Percentiles rank a stretch among this genome's conserved stretches.
phyloP scores from a whole-genome alignment of 2,329 filamentous ascomycete species.

The Fusarium guadeloupense region DNA sequence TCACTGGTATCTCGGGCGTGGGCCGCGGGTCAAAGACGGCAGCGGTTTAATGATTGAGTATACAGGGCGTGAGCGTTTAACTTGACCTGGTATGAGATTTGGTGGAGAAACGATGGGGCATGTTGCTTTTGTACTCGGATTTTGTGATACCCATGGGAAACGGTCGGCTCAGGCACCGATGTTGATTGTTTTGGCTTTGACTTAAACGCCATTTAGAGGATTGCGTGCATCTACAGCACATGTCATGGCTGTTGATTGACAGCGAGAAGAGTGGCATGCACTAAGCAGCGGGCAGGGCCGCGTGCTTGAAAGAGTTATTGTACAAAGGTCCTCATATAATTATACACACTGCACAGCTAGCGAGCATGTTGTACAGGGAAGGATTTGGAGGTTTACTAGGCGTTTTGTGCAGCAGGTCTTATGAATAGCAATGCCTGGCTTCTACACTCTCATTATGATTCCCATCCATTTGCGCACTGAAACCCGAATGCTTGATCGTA shows the following conservation, averaged over 20 bases:
- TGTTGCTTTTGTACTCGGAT: slow-evolving; percentile 45
- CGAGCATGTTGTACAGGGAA: slow-evolving; percentile 37
- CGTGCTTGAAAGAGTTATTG: slow-evolving; percentile 33
- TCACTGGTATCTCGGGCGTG: slow-evolving; percentile 45
- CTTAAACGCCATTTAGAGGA: slow-evolving; percentile 30
- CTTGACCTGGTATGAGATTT: slow-evolving; percentile 25
- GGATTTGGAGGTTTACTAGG: slow-evolving; percentile 25
- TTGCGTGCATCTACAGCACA: slow-evolving; percentile 17
- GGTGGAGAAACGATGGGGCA: slow-evolving; percentile 37
- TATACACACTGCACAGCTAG: slow-evolving; percentile 35
- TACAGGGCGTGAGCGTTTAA: slow-evolving; percentile 16
- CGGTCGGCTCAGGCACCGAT: slow-evolving; percentile 38
- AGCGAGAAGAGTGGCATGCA: slow-evolving; percentile 25
- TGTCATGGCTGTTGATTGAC: slow-evolving; percentile 19
- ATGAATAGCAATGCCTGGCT: slow-evolving; percentile 27
- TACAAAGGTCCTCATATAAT: slow-evolving; percentile 36
- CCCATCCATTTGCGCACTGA: not conserved
- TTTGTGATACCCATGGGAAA: slow-evolving; percentile 52
- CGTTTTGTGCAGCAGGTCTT: slow-evolving; percentile 31
- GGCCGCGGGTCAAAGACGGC: slow-evolving; percentile 50
- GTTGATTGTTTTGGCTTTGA: slow-evolving; percentile 35
- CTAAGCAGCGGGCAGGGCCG: slow-evolving; percentile 20
- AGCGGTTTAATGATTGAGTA: slow-evolving; percentile 41
- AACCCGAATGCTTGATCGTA: slow-evolving; percentile 17
- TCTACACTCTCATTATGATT: slow-evolving; percentile 16